Evolutionary conservation across 352 stramenopile genomes (phyloP).

Genomic region (Blastocystis sp.): DNA sequence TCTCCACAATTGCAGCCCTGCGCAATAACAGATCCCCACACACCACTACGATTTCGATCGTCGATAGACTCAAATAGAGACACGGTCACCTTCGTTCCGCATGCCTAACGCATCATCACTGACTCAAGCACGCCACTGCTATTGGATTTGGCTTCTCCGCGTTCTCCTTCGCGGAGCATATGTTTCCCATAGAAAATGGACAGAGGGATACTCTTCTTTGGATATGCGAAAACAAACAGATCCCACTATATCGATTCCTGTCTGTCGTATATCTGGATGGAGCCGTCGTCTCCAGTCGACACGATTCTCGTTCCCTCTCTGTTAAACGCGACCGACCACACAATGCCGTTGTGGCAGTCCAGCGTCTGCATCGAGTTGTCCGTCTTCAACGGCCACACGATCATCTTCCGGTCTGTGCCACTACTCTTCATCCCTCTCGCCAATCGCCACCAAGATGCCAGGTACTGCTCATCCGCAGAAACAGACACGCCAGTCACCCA

Average conservation of each 20-base stretch:
- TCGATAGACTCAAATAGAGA: conserved; percentile 49
- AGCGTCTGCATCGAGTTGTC: conserved; percentile 26
- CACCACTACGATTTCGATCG: conserved; percentile 18
- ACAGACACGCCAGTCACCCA: conserved; percentile 30
- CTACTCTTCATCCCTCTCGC: not conserved
- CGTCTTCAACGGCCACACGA: conserved; percentile 15
- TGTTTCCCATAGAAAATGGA: conserved; percentile 44
- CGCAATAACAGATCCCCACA: not conserved
- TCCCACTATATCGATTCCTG: conserved; percentile 17
- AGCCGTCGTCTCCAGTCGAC: conserved; percentile 50
- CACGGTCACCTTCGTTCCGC: not conserved
- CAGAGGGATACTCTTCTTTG: not conserved
- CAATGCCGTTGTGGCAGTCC: conserved; percentile 45
- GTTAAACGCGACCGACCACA: conserved; percentile 40
- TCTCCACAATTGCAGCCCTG: conserved; percentile 36
- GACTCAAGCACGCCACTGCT: not conserved
- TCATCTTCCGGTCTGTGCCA: conserved; percentile 42
- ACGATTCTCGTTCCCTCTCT: conserved; percentile 13
- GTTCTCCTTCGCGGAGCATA: not conserved
- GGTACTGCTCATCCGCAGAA: conserved; percentile 49
- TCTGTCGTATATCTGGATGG: conserved; percentile 54
- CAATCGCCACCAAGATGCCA: conserved; percentile 15
- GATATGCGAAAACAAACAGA: conserved; percentile 43
- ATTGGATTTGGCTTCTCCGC: not conserved
- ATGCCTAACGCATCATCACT: not conserved